Conservation (phyloP, 2,329 filamentous ascomycete species). For the Alternaria dauci region DNA sequence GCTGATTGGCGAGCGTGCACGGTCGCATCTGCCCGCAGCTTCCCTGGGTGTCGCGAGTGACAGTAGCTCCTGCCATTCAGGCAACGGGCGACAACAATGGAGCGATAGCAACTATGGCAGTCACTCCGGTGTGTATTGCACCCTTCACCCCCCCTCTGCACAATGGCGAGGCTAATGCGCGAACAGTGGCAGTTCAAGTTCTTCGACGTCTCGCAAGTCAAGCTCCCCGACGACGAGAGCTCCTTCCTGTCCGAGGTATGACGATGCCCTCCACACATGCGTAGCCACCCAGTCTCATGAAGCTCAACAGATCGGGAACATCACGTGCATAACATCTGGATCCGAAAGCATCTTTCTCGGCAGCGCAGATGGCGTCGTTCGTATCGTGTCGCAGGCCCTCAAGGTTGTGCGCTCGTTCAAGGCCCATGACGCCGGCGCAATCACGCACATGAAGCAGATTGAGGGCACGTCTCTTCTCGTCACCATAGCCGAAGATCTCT, state of each 20-base stretch:
- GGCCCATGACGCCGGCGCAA: constrained; percentile 79
- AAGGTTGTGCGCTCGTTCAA: constrained; percentile 87
- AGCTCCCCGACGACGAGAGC: constrained; percentile 79
- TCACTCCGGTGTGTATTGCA: constrained; percentile 50
- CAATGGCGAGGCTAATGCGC: constrained; percentile 33
- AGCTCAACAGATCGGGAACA: constrained; percentile 63
- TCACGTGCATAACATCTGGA: constrained; percentile 84
- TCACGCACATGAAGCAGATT: constrained; percentile 92
- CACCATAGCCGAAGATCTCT: constrained; percentile 86
- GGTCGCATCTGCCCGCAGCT: constrained; percentile 31
- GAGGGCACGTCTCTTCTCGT: constrained; percentile 86
- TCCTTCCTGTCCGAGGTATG: constrained; percentile 81
- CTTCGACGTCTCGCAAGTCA: constrained; percentile 91
- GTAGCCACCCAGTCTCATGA: constrained; percentile 34
- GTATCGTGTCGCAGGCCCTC: constrained; percentile 86
- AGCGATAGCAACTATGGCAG: constrained; percentile 51
- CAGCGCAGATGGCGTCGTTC: constrained; percentile 82
- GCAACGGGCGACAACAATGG: constrained; percentile 32
- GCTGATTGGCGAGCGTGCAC: constrained; percentile 14
- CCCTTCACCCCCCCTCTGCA: not conserved
- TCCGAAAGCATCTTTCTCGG: constrained; percentile 91
- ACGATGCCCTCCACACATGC: constrained; percentile 13
- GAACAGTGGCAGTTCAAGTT: constrained; percentile 99
- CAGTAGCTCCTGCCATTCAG: constrained; percentile 32
- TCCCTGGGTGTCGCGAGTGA: constrained; percentile 19